These are phyloP conservation scores for Neurospora sp. DNA, from an alignment of 495 filamentous ascomycete genomes.

Conservation along the genomic window DNA sequence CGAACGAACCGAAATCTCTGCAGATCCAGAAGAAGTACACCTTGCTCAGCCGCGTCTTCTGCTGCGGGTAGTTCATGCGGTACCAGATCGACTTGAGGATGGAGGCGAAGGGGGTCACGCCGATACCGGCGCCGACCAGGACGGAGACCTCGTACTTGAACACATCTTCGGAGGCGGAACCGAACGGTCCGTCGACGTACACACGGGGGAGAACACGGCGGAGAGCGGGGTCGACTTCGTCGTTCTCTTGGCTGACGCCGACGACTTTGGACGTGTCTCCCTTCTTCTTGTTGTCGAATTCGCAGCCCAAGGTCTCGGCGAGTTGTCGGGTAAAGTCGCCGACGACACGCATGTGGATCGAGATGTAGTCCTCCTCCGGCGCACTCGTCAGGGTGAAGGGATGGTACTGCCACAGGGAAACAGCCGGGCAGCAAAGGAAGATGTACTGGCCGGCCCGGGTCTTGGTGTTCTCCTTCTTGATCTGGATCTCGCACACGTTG, in stretches of 20 bases:
- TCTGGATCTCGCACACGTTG: slow-evolving; percentile 75
- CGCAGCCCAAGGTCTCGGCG: slow-evolving; percentile 57
- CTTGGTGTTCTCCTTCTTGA: slow-evolving; percentile 72
- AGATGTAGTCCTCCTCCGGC: slow-evolving; percentile 74
- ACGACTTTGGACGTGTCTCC: slow-evolving; percentile 49
- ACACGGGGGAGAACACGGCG: slow-evolving; percentile 61
- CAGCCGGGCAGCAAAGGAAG: slow-evolving; percentile 71
- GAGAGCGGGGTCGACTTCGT: slow-evolving; percentile 56
- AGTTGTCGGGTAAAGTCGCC: slow-evolving; percentile 60
- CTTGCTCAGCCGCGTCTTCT: slow-evolving; percentile 62
- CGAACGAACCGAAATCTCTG: slow-evolving; percentile 67
- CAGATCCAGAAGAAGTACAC: slow-evolving; percentile 86
- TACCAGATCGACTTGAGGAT: slow-evolving; percentile 83
- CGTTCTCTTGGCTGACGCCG: slow-evolving; percentile 49
- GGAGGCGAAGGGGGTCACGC: slow-evolving; percentile 66
- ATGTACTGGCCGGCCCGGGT: slow-evolving; percentile 76
- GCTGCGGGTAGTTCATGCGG: slow-evolving; percentile 70
- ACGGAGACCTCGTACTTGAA: slow-evolving; percentile 69
- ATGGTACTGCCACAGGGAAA: slow-evolving; percentile 72
- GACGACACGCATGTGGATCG: slow-evolving; percentile 64
- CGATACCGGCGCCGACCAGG: slow-evolving; percentile 61
- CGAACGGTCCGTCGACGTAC: slow-evolving; percentile 71
- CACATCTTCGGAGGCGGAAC: slow-evolving; percentile 66
- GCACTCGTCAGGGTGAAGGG: slow-evolving; percentile 72
- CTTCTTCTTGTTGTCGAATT: slow-evolving; percentile 49